phyloP scores from a whole-genome alignment of 1,139 yeast species.

The Insectozyma bohioensis region DNA sequence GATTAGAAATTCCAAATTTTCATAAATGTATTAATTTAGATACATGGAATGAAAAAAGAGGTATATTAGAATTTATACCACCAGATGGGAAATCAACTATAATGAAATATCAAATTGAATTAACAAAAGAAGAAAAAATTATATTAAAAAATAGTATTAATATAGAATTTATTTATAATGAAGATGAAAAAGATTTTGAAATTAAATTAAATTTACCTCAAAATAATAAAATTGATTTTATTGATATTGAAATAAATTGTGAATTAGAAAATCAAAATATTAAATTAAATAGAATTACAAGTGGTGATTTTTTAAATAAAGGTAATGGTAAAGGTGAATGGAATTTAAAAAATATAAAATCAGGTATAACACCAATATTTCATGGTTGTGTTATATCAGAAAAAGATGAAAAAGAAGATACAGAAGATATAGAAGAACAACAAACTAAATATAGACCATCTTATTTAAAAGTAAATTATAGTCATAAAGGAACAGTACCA shows the following conservation, averaged over 20 bases:
- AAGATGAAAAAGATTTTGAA: slow-evolving; percentile 70
- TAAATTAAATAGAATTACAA: slow-evolving; percentile 60
- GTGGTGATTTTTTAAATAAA: slow-evolving; percentile 66
- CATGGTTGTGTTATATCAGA: slow-evolving; percentile 48
- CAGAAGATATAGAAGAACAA: slow-evolving; percentile 8
- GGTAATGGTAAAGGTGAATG: slow-evolving; percentile 65
- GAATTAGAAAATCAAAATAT: slow-evolving; percentile 14
- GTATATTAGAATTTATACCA: slow-evolving; percentile 68
- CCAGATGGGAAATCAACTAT: slow-evolving; percentile 80
- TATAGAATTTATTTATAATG: slow-evolving; percentile 61
- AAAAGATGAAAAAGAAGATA: slow-evolving; percentile 13
- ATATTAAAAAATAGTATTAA: slow-evolving; percentile 63
- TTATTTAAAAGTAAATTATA: slow-evolving; percentile 53
- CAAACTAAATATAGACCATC: slow-evolving; percentile 35
- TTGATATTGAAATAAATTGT: slow-evolving; percentile 52
- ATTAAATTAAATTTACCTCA: slow-evolving; percentile 56
- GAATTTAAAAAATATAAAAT: slow-evolving; percentile 59
- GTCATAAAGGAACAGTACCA: slow-evolving; percentile 68
- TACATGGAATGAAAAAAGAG: slow-evolving; percentile 40
- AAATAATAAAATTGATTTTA: slow-evolving; percentile 54
- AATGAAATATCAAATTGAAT: slow-evolving; percentile 64
- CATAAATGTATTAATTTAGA: slow-evolving; percentile 58
- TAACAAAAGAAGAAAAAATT: slow-evolving; percentile 19
- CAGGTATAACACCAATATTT: slow-evolving; percentile 70
- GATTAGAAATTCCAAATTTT: slow-evolving; percentile 51